Evolutionary conservation across 176 grass and related monocot genomes (phyloP), one percentile per base, ranked within the genome.

Genomic region (Puya raimondii): DNA sequence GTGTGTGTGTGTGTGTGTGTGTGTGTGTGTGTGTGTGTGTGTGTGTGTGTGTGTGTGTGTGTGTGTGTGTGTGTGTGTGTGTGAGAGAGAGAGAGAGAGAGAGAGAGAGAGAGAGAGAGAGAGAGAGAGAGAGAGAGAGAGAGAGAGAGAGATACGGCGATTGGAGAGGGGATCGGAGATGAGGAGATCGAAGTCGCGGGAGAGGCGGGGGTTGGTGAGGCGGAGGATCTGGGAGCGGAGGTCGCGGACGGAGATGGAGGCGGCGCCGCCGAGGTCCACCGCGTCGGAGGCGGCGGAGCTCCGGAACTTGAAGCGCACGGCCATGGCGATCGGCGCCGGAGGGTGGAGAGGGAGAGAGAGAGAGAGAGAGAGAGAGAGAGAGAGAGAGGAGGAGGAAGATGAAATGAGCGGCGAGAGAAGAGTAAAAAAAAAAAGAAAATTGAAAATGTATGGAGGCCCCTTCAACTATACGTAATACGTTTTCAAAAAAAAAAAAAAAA

Each of bases 291-390:
- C 63, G 3, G 51, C 64, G 8, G 75, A 77, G 33, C 75, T 77
- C 66, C 75, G 42, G 33, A 68, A 77, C 65, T 56, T 53, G 50
- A 77, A 77, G 65, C 74, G 74, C 42, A 77, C 29, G 33, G 65
- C 29, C 65, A 77, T 77, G 20, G 52, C 42, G 51, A 16, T 22
- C 51, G 66, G 10, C 50, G 23, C 50, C n/a, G 33, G 26, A 56
- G 27, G 20, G 17, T 7, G 6, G 73, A 70, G 74, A 73, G 57
- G 22, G 70, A 11, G 4, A 49, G 5, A 10, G 58, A 66, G 16
- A 70, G 21, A 29, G 33, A 21, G 49, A 16, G 64, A 81, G 50
- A 75, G 82, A 82, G 29, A 9, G 56, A 59, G 21, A n/a, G 15
- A n/a, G 16, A 14, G 1, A n/a, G 51, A 53, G 12, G 51, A 56